Conservation (phyloP, 2,329 filamentous ascomycete genomes). For the Fusarium denticulatum region DNA sequence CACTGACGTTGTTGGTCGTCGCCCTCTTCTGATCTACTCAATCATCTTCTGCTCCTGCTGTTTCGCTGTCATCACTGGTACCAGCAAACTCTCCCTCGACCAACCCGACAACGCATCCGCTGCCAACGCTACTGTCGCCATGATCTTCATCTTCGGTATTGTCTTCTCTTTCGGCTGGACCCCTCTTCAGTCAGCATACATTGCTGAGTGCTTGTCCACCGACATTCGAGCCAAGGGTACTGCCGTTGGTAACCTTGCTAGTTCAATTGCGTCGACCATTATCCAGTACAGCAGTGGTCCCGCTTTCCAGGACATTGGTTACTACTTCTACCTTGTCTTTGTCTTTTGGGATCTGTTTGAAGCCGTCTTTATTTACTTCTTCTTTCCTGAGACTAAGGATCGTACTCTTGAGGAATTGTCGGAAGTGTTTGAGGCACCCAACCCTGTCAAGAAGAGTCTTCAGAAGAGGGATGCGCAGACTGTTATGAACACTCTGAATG, state of each 20-base stretch:
- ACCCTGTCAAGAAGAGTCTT: conserved; percentile 58
- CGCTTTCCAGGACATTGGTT: conserved; percentile 55
- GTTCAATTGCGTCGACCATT: conserved; percentile 50
- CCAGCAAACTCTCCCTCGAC: conserved; percentile 55
- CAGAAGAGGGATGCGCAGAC: conserved; percentile 55
- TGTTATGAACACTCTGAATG: conserved; percentile 54
- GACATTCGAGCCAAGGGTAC: conserved; percentile 58
- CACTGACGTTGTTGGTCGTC: conserved; percentile 66
- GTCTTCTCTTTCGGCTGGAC: conserved; percentile 63
- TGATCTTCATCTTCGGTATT: conserved; percentile 63
- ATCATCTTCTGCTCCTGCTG: conserved; percentile 58
- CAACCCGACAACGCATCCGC: conserved; percentile 48
- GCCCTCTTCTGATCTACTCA: conserved; percentile 61
- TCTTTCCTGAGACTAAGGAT: conserved; percentile 60
- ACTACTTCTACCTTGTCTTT: conserved; percentile 58
- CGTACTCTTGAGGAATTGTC: conserved; percentile 63
- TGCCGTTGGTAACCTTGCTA: conserved; percentile 54
- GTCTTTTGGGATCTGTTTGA: conserved; percentile 58
- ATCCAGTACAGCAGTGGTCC: conserved; percentile 58
- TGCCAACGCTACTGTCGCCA: conserved; percentile 57
- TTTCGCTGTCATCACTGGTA: conserved; percentile 61
- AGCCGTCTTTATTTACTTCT: conserved; percentile 58
- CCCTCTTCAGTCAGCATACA: conserved; percentile 59
- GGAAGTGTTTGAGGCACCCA: conserved; percentile 58
- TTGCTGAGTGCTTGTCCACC: conserved; percentile 58